Evolutionary conservation across 352 stramenopile genomes (phyloP).

Genomic region (Globisporangium rhizosaccharum): DNA sequence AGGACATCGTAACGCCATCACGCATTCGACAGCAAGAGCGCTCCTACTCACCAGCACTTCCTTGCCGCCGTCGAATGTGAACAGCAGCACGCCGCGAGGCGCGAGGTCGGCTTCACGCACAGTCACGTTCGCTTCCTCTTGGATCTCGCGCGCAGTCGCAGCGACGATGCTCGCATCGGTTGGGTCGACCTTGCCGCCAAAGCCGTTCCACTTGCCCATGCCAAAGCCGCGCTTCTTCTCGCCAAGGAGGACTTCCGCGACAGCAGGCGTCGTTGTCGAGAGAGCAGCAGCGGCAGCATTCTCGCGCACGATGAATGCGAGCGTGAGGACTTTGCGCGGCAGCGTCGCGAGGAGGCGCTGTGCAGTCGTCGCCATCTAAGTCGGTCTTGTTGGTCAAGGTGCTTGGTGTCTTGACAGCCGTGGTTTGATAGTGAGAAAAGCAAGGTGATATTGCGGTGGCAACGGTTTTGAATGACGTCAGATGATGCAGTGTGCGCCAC

Average conservation of each 20-base stretch:
- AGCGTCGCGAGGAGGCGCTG: slow-evolving; percentile 12
- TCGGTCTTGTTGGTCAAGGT: no score
- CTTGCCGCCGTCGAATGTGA: slow-evolving; percentile 53
- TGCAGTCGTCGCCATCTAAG: no score
- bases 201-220: slow-evolving; percentile 88
- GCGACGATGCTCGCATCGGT: slow-evolving; percentile 56
- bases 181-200: slow-evolving; percentile 86
- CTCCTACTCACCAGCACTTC: slow-evolving; percentile 43
- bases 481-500: no score
- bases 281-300: background rate
- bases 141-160: slow-evolving; percentile 50
- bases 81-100: slow-evolving; percentile 37
- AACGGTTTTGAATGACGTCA: no score
- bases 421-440: no score
- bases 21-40: background rate
- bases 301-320: slow-evolving; percentile 44
- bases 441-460: no score
- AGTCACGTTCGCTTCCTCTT: slow-evolving; percentile 66
- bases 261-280: background rate
- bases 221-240: slow-evolving; percentile 90
- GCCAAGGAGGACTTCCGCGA: slow-evolving; percentile 57
- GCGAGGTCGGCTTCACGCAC: slow-evolving; percentile 25
- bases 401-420: no score
- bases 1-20: no score
- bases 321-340: slow-evolving; percentile 47